A percentile compares a stretch with the other conserved stretches of the same genome.
phyloP scores from a whole-genome alignment of 345 rosid genomes.

The Gossypium bickii region DNA sequence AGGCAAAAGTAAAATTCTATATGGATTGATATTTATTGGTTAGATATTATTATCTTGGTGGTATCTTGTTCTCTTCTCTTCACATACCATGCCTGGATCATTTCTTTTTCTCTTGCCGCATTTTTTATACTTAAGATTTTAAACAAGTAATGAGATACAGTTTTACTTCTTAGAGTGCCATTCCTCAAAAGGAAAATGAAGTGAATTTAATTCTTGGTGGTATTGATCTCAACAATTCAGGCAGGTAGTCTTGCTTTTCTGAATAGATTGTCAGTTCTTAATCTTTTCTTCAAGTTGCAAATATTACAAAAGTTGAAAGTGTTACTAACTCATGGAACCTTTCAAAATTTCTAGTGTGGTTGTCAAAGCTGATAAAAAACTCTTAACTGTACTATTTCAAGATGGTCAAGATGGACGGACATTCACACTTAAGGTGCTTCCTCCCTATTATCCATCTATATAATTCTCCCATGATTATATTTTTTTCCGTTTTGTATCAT shows the following conservation, averaged over 20 bases:
- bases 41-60: not conserved
- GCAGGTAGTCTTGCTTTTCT: slow-evolving; percentile 85
- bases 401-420: slow-evolving; percentile 96
- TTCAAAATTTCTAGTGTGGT: slow-evolving; percentile 62
- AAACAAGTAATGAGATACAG: slow-evolving; percentile 1
- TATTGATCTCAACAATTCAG: slow-evolving; percentile 99
- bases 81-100: not conserved
- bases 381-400: slow-evolving; percentile 88
- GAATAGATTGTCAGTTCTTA: slow-evolving; percentile 15
- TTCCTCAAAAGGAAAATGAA: slow-evolving; percentile 60
- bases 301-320: slow-evolving; percentile 13
- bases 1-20: slow-evolving; percentile 3
- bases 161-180: slow-evolving; percentile 42
- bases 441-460: not conserved
- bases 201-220: slow-evolving; percentile 75
- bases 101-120: slow-evolving; percentile 5
- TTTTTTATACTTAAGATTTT: not conserved
- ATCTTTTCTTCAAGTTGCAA: slow-evolving; percentile 14
- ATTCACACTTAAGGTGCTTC: slow-evolving; percentile 86
- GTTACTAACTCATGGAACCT: slow-evolving; percentile 29
- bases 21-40: not conserved
- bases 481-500: not conserved
- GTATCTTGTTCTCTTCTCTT: not conserved
- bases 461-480: not conserved
- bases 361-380: slow-evolving; percentile 92